Conservation (phyloP, 345 rosid genomes). For the Ceriops zippeliana region DNA sequence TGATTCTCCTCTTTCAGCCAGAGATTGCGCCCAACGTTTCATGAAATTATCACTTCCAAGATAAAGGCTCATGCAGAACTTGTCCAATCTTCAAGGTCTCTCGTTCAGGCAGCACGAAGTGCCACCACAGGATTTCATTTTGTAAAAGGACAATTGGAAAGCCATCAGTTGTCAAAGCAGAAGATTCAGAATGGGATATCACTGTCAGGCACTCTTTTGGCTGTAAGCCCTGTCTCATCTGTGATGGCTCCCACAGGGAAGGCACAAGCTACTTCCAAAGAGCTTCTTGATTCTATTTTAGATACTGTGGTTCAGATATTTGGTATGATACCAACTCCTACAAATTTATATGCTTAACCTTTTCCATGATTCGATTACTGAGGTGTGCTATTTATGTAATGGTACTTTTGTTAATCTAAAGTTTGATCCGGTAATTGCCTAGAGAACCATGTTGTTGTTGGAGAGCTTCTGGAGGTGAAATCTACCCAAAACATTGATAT, state of each 20-base stretch:
- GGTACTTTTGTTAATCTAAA: neutral
- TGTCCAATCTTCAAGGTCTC: constrained; percentile 59
- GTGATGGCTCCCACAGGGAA: constrained; percentile 95
- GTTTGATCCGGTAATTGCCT: neutral
- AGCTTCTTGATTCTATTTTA: constrained; percentile 89
- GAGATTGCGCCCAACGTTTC: constrained; percentile 87
- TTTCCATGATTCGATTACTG: neutral
- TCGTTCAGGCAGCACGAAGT: constrained; percentile 46
- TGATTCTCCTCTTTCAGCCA: constrained; percentile 58
- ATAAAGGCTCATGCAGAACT: constrained; percentile 69
- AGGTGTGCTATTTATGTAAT: neutral
- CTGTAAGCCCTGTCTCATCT: constrained; percentile 95
- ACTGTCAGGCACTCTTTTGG: constrained; percentile 56
- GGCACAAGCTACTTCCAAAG: constrained; percentile 86
- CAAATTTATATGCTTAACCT: neutral
- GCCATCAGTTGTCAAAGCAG: constrained; percentile 62
- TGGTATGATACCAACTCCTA: constrained; percentile 50
- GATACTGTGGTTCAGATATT: constrained; percentile 75
- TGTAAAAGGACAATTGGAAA: constrained; percentile 62
- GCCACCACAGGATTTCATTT: constrained; percentile 42
- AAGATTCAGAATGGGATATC: constrained; percentile 79
- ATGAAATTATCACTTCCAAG: constrained; percentile 85
- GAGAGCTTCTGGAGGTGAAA: constrained; percentile 86
- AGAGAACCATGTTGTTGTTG: constrained; percentile 93
- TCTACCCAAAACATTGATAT: constrained; percentile 51